Base-by-base conservation (phyloP, 2,329 filamentous ascomycete genomes). In the Plectosphaerella cucumerina region DNA sequence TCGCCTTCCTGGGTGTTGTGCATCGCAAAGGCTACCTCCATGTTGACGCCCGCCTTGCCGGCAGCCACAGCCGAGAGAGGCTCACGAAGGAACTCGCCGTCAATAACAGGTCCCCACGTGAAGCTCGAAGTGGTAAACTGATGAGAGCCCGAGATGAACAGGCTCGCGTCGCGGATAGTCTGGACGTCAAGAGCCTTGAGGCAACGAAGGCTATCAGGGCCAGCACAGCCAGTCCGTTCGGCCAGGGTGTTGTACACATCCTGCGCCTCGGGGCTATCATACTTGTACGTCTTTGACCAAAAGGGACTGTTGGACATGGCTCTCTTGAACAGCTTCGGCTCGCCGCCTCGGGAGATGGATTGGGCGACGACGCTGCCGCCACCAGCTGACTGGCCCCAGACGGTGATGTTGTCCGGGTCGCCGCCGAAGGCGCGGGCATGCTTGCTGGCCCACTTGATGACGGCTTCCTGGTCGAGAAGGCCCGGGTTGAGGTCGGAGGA, bases 1-100 rank as follows among this genome's bases (percentile, higher is more conserved):
- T 85, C 76, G 20, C 83, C 82, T 63, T 86, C 82, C 59, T 84
- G 77, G 1, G 76, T 72, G 60, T 86, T 86, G 62, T 84, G 85
- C 70, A 77, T 78, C n/a, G 73, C 71, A 55, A 77, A 78, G 0
- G 74, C 71, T 9, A 66, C 61, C 2, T 77, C 69, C 3, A 72
- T 71, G 48, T 79, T 74, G 9, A 81, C 63, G 47, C 79, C 73
- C 9, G 81, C 63, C 4, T 56, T 47, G 0, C 66, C 64, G 4
- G 59, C 62, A 0, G 58, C 55, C 0, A 75, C 66, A 1, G 73
- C 74, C 3, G 73, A 78, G 2, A 86, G 66, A 17, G 68, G 67
- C 50, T 70, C 62, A 2, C 59, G 66, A 44, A 86, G 65, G 58
- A 85, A 84, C 0, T 53, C 59, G 10, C 71, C 74, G 57, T 85